A percentile compares a stretch with the other conserved stretches of the same genome.
Evolutionary conservation across 352 stramenopile genomes (phyloP).

Genomic region (Ochromonadaceae sp.): DNA sequence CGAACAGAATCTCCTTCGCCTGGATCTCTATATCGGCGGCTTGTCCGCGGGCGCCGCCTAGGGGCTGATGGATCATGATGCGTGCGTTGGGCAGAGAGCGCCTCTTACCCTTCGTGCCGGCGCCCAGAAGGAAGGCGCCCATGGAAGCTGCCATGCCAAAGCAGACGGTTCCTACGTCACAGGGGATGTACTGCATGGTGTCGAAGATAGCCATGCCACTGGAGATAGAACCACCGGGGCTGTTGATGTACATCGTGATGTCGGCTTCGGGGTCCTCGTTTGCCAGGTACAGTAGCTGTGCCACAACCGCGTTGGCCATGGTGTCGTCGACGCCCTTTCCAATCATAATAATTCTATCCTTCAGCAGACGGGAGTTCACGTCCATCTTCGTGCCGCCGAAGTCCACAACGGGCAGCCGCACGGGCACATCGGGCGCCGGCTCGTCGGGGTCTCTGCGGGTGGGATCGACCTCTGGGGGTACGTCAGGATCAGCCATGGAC

Average conservation of each 20-base stretch:
- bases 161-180: slow-evolving; percentile 74
- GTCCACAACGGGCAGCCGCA: slow-evolving; percentile 16
- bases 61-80: slow-evolving; percentile 92
- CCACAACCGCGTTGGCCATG: slow-evolving; percentile 48
- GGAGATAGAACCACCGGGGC: slow-evolving; percentile 81
- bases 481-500: slow-evolving; percentile 5
- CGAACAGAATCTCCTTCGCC: slow-evolving; percentile 65
- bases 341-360: slow-evolving; percentile 3
- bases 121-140: slow-evolving; percentile 80
- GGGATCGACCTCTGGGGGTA: background rate
- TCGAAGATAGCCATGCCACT: slow-evolving; percentile 93
- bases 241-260: slow-evolving; percentile 98
- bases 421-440: background rate
- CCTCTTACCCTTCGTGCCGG: slow-evolving; percentile 53
- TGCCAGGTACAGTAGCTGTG: slow-evolving; percentile 62
- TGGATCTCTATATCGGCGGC: slow-evolving; percentile 93
- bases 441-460: slow-evolving; percentile 2
- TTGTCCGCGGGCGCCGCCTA: slow-evolving; percentile 87
- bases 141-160: slow-evolving; percentile 92
- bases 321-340: background rate
- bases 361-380: slow-evolving; percentile 30
- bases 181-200: slow-evolving; percentile 90
- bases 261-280: slow-evolving; percentile 88
- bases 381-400: slow-evolving; percentile 29
- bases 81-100: slow-evolving; percentile 36